A percentile compares a stretch with the other conserved stretches of the same genome.
These are phyloP conservation scores for Bjerkandera adusta DNA, from an alignment of 1,284 basidiomycete genomes.

Conservation along the genomic window DNA sequence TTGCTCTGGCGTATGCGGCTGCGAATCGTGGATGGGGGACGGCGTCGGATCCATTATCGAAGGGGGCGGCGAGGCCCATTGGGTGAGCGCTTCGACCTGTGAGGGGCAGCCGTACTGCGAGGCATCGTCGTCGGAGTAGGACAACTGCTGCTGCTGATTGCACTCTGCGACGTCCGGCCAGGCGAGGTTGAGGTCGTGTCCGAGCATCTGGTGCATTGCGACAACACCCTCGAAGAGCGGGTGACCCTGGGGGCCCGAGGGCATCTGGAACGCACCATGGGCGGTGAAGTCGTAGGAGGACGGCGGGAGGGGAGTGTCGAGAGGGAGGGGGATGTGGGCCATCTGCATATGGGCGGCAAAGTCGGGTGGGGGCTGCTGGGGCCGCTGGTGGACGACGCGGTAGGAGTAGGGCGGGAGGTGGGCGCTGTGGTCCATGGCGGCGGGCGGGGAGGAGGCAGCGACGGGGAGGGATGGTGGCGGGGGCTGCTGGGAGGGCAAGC, in stretches of 20 bases:
- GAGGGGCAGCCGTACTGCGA: background rate
- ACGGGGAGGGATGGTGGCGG: background rate
- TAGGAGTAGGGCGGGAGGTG: slow-evolving; percentile 10
- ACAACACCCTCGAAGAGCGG: slow-evolving; percentile 16
- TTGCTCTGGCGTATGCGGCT: slow-evolving; percentile 19
- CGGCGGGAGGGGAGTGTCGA: slow-evolving; percentile 16
- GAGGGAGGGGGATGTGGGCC: slow-evolving; percentile 16
- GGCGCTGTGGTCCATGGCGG: slow-evolving; percentile 7
- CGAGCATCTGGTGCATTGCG: slow-evolving; percentile 17
- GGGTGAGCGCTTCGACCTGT: slow-evolving; percentile 8
- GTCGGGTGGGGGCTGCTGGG: slow-evolving; percentile 11
- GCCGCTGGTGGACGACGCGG: slow-evolving; percentile 11
- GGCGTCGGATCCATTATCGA: slow-evolving; percentile 19
- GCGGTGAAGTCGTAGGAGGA: slow-evolving; percentile 16
- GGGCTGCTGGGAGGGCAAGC: background rate
- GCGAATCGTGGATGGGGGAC: slow-evolving; percentile 20
- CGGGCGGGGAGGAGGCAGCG: background rate
- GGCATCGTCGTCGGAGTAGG: slow-evolving; percentile 1
- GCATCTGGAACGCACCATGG: slow-evolving; percentile 9
- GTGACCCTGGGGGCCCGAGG: slow-evolving; percentile 13
- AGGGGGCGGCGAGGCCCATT: slow-evolving; percentile 9
- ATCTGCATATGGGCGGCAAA: slow-evolving; percentile 16
- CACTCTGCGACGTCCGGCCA: slow-evolving; percentile 14
- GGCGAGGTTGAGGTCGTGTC: slow-evolving; percentile 15
- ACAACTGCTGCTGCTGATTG: background rate